Base-by-base conservation (phyloP, 2,329 filamentous ascomycete genomes). In the Myriosclerotinia duriaeana region DNA sequence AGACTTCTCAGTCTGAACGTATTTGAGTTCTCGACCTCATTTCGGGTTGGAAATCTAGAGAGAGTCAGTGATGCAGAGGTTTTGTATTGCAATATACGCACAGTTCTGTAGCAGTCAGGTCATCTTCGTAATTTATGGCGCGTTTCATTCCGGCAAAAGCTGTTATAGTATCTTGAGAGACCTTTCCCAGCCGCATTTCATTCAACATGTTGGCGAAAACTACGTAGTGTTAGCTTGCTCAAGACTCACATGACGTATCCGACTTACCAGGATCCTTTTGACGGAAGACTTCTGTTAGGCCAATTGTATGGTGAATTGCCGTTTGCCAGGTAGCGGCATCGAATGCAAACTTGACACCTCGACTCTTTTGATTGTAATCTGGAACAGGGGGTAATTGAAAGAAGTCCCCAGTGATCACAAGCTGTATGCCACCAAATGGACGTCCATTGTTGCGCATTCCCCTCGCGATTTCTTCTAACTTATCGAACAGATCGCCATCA, bases 301-400 rank as follows among this genome's bases (percentile, higher is more conserved):
- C 92, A 75, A 99, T 97, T 0, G 95, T 99, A 76, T 98, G 93
- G 74, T 97, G 89, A 69, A 99, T 96, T 1, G 90, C 91, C 0
- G 93, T 97, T 66, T 84, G 89, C 95, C 96, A 99, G 0, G 93
- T 96, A 3, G 86, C 86, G 9, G 93, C 93, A 73, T 97, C 92
- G 76, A 99, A 99, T 0, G 93, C 90, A 77, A 99, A 99, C 75
- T 93, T 97, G 56, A 89, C 87, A 36, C 88, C 84, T 56, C 82
- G 80, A 67, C 80, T 79, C 63, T 87, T 86, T 55, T 71, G 74
- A n/a, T 75, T 74, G 52, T 81, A 81, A 46, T 97, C 93, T 1
- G 94, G 93, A 1, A 99, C 95, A 0, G 95, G 95, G 0, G 95
- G 95, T 4, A 99, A 80, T 77, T 99, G 95, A 78, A 99, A 99